Conservation (phyloP, 495 filamentous ascomycete species). For the Acidiella bohemica region DNA sequence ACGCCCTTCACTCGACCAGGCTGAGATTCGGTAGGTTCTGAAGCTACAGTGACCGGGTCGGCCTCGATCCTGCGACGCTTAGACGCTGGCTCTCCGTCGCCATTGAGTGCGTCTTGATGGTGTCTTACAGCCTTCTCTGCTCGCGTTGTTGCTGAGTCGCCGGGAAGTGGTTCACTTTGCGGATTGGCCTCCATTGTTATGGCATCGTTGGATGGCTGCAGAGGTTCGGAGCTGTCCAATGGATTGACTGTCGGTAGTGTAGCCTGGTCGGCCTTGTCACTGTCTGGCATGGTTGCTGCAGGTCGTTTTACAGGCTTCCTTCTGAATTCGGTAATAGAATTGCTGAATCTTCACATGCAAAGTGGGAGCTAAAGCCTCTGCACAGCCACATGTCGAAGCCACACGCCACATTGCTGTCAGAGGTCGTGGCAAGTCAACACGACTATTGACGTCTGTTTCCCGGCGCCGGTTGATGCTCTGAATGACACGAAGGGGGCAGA, state of each 20-base stretch:
- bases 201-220: constrained; percentile 5
- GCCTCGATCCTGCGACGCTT: constrained; percentile 49
- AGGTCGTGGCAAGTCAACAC: too few species aligned
- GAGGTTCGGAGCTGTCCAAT: constrained; percentile 4
- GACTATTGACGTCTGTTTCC: too few species aligned
- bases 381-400: too few species aligned
- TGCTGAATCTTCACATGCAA: too few species aligned
- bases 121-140: constrained; percentile 22
- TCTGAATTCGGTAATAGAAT: not conserved
- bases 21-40: constrained; percentile 16
- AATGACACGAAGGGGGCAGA: too few species aligned
- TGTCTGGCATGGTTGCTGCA: not conserved
- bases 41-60: constrained; percentile 3
- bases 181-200: constrained; percentile 7
- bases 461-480: too few species aligned
- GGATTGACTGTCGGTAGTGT: constrained; percentile 2
- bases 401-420: too few species aligned
- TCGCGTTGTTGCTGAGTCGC: constrained; percentile 19
- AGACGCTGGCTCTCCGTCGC: constrained; percentile 33
- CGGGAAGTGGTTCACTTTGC: constrained; percentile 14
- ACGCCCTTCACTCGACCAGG: constrained; percentile 49
- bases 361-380: too few species aligned
- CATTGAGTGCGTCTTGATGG: constrained; percentile 1
- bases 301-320: too few species aligned
- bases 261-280: not conserved